These are phyloP conservation scores for Chytriomyces confervae DNA, from an alignment of 192 early-diverging fungal species.

Conservation along the genomic window DNA sequence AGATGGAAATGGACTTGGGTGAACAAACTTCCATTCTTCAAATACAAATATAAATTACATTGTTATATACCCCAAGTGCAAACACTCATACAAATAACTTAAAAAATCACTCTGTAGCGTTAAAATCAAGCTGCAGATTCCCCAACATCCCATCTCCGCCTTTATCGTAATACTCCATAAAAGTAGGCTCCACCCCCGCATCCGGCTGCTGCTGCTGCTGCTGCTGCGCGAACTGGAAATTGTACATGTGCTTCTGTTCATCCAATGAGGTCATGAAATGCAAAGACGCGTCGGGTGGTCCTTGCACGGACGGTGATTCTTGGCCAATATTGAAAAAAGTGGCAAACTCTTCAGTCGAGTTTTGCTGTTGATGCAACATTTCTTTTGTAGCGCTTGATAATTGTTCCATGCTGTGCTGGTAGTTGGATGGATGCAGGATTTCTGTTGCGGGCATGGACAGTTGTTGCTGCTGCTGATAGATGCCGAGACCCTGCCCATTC, in stretches of 20 bases:
- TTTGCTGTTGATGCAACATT: conserved; percentile 15
- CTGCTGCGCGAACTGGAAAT: not conserved
- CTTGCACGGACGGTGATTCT: not conserved
- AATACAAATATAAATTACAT: no score
- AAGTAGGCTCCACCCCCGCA: not conserved
- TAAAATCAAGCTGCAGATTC: not conserved
- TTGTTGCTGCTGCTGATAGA: not conserved
- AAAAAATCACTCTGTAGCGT: not conserved
- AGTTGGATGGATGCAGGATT: not conserved
- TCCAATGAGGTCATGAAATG: not conserved
- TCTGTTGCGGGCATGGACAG: not conserved
- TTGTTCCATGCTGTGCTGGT: conserved; percentile 22
- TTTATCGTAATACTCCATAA: no score
- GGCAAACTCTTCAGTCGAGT: conserved; percentile 7
- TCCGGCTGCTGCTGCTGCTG: not conserved
- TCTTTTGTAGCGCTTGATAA: conserved; percentile 2
- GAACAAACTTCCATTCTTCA: no score
- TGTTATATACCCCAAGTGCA: not conserved
- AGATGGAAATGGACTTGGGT: no score
- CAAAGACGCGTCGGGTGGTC: not conserved
- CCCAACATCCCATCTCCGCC: not conserved
- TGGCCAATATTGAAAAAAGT: conserved; percentile 32
- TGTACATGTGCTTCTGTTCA: not conserved
- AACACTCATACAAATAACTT: not conserved
- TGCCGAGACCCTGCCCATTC: not conserved